Conservation (phyloP, 768 basidiomycete genomes). For the Psilocybe subaeruginosa region DNA sequence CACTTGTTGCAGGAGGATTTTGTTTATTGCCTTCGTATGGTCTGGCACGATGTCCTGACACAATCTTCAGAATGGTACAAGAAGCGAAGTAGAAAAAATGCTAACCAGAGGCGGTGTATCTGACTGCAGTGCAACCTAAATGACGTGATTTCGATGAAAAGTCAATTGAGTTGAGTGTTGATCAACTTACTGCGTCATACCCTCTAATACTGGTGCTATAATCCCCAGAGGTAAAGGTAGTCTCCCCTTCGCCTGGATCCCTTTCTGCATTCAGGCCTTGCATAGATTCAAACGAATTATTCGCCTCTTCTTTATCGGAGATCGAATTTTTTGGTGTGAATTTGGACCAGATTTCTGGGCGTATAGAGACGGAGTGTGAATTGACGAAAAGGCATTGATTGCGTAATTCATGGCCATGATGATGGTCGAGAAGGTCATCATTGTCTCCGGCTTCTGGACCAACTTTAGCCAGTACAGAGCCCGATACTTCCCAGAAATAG, state of each 20-base stretch:
- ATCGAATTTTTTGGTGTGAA: not conserved
- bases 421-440: slow-evolving; percentile 4
- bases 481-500: slow-evolving; percentile 7
- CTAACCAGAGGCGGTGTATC: not conserved
- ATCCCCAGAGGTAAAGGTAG: no score
- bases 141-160: not conserved
- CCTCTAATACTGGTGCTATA: not conserved
- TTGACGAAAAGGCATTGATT: slow-evolving; percentile 16
- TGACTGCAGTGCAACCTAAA: not conserved
- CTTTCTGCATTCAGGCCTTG: no score
- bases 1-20: slow-evolving; percentile 4
- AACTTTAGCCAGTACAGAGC: slow-evolving; percentile 11
- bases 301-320: not conserved
- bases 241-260: no score
- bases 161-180: not conserved
- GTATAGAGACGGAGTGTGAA: not conserved
- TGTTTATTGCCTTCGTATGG: slow-evolving; percentile 5
- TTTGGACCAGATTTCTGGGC: slow-evolving; percentile 1
- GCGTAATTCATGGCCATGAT: slow-evolving; percentile 2
- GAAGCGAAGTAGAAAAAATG: not conserved
- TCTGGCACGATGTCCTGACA: not conserved
- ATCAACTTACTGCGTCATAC: not conserved
- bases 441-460: slow-evolving; percentile 14
- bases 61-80: not conserved
- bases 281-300: not conserved